A percentile compares a stretch with the other conserved stretches of the same genome.
Conservation (phyloP, 2,329 filamentous ascomycete genomes). For the Colletotrichum sp. region DNA sequence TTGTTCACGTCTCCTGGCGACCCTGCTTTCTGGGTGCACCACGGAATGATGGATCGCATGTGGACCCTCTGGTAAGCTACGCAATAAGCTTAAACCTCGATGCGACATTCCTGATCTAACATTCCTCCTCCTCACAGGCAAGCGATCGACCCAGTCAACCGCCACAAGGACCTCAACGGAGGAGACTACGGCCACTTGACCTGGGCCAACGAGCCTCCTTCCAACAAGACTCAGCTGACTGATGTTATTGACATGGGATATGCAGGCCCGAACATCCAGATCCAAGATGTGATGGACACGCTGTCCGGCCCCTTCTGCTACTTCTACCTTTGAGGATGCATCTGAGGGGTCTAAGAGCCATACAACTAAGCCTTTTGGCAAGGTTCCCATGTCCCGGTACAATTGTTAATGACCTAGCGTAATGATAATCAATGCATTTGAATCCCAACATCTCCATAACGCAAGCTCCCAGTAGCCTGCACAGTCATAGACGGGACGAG, state of each 20-base stretch:
- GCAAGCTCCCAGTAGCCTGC: too few species aligned
- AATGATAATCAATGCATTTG: background rate
- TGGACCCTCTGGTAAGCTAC: constrained; percentile 26
- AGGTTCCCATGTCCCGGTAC: background rate
- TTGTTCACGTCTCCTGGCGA: constrained; percentile 27
- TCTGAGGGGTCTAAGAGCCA: background rate
- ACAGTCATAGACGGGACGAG: too few species aligned
- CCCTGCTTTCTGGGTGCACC: constrained; percentile 27
- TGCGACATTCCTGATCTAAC: background rate
- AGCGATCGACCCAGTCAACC: constrained; percentile 20
- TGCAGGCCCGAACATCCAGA: constrained; percentile 25
- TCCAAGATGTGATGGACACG: constrained; percentile 33
- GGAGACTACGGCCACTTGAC: constrained; percentile 31
- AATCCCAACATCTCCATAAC: accelerated
- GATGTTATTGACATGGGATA: constrained; percentile 35
- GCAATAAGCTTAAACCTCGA: background rate
- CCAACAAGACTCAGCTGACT: constrained; percentile 23
- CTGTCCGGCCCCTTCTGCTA: constrained; percentile 30
- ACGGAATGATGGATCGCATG: constrained; percentile 30
- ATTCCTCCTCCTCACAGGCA: constrained; percentile 1
- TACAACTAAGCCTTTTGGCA: background rate
- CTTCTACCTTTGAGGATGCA: constrained; percentile 26
- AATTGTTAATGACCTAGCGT: background rate
- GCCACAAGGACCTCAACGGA: constrained; percentile 27
- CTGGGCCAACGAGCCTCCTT: constrained; percentile 31